Evolutionary conservation across 768 basidiomycete genomes (phyloP).

Genomic region (Lactarius tabidus): DNA sequence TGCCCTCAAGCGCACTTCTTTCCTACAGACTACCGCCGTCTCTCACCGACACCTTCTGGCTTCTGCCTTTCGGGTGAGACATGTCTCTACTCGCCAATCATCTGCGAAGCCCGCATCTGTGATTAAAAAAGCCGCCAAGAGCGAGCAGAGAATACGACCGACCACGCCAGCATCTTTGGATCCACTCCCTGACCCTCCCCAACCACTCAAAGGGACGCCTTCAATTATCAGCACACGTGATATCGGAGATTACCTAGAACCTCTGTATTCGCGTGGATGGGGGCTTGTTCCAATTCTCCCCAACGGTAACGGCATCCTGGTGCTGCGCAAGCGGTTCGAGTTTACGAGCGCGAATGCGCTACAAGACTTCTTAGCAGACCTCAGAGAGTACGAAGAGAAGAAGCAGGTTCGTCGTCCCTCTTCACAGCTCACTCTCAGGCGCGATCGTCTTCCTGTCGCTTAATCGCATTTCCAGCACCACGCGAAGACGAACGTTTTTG

Average conservation of each 20-base stretch:
- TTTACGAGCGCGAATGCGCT: constrained; percentile 5
- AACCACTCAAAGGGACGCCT: neutral
- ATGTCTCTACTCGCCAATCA: neutral
- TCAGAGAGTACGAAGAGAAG: constrained; percentile 10
- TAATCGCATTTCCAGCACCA: constrained; percentile 13
- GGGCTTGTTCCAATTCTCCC: constrained; percentile 15
- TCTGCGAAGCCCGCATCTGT: neutral
- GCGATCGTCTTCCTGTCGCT: too few species aligned
- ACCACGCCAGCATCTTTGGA: neutral
- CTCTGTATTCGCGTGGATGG: constrained; percentile 20
- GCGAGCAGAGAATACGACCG: too few species aligned
- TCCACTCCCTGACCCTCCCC: constrained; percentile 9
- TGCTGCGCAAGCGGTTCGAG: constrained; percentile 18
- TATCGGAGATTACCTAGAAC: constrained; percentile 10
- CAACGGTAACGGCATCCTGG: constrained; percentile 15
- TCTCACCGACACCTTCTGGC: neutral
- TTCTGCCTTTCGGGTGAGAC: neutral
- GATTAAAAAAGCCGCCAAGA: neutral
- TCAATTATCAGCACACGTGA: constrained; percentile 10
- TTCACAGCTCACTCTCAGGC: neutral
- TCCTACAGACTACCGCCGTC: neutral
- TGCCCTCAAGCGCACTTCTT: neutral
- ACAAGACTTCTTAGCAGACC: constrained; percentile 6
- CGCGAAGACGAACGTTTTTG: constrained; percentile 7
- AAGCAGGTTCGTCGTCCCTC: constrained; percentile 8